A percentile compares a stretch with the other conserved stretches of the same genome.
Conservation (phyloP, 768 basidiomycete genomes). For the Calocybe gangraenosa region DNA sequence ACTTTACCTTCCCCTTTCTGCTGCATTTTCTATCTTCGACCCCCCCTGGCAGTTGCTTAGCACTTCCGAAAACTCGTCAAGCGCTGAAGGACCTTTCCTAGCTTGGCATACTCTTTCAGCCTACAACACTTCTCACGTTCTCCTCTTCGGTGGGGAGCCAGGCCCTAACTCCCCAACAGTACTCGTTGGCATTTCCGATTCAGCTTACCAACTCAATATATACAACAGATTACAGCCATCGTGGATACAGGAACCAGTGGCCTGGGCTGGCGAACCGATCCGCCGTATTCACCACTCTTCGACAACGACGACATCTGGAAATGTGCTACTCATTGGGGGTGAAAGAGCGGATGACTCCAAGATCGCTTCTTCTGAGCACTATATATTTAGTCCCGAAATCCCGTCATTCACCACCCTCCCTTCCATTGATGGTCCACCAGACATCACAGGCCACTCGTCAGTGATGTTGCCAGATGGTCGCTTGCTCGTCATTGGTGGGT, state of each 20-base stretch:
- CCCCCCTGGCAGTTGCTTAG: constrained; percentile 69
- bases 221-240: constrained; percentile 29
- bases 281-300: constrained; percentile 77
- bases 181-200: constrained; percentile 53
- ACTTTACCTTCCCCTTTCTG: constrained; percentile 60
- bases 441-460: constrained; percentile 68
- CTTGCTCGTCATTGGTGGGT: constrained; percentile 75
- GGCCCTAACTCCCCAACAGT: constrained; percentile 53
- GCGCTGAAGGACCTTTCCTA: constrained; percentile 55
- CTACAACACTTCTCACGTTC: constrained; percentile 44
- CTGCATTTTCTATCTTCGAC: constrained; percentile 51
- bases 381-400: constrained; percentile 48
- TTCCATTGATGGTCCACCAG: constrained; percentile 54
- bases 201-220: constrained; percentile 54
- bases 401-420: constrained; percentile 55
- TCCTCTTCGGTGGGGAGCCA: constrained; percentile 77
- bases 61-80: constrained; percentile 37
- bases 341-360: constrained; percentile 78
- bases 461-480: constrained; percentile 66
- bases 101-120: constrained; percentile 81
- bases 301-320: constrained; percentile 40
- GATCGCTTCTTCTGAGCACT: constrained; percentile 58
- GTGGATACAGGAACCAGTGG: constrained; percentile 43
- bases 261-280: constrained; percentile 65
- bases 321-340: constrained; percentile 74